These are phyloP conservation scores for Thalia dealbata DNA, from an alignment of 176 grass and related monocot genomes.

Conservation along the genomic window DNA sequence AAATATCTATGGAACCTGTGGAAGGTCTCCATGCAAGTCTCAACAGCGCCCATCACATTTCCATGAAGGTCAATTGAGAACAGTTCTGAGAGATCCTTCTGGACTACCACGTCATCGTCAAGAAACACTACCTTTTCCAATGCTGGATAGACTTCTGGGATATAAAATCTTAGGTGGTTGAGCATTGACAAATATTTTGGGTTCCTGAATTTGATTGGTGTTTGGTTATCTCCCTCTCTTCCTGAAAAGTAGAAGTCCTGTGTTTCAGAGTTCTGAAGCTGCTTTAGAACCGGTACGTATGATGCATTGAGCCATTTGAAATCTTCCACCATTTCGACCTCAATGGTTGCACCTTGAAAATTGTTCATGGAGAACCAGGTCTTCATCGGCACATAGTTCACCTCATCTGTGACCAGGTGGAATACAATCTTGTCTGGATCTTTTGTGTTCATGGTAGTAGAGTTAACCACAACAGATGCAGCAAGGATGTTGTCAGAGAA, in stretches of 20 bases:
- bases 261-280: conserved; percentile 68
- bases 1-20: conserved; percentile 97
- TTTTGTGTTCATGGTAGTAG: conserved; percentile 60
- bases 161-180: conserved; percentile 94
- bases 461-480: conserved; percentile 81
- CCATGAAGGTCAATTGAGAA: conserved; percentile 73
- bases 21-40: conserved; percentile 98
- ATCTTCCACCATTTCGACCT: conserved; percentile 82
- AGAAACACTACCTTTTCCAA: conserved; percentile 85
- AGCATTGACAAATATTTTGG: conserved; percentile 93
- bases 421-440: conserved; percentile 73
- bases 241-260: conserved; percentile 91
- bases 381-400: conserved; percentile 85
- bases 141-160: conserved; percentile 86
- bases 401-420: conserved; percentile 88
- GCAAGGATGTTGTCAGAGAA: conserved; percentile 98
- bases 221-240: conserved; percentile 38
- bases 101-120: conserved; percentile 87
- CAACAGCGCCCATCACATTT: conserved; percentile 97
- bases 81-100: conserved; percentile 73
- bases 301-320: conserved; percentile 93
- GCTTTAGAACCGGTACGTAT: conserved; percentile 79
- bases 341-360: conserved; percentile 63
- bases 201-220: conserved; percentile 89
- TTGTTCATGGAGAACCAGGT: conserved; percentile 83